Base-by-base conservation (phyloP, 257 asterid species). In the Datura wrightii region DNA sequence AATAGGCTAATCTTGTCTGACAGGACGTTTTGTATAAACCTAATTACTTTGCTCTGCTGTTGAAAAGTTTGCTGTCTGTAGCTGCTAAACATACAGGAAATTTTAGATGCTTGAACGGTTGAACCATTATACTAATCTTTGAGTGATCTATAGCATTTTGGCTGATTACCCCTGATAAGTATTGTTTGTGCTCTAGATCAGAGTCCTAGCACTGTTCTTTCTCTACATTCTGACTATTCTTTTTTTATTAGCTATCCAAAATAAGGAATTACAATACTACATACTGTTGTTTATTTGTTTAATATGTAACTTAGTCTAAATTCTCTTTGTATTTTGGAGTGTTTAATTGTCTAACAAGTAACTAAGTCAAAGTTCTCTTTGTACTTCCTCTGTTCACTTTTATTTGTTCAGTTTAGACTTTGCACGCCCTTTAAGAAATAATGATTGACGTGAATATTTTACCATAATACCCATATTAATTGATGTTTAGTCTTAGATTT, bases 141-240 rank as follows among this genome's bases (percentile, higher is more conserved):
- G 82, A 50, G 46, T 78, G 6, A 52, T 52, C 63, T 78, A 14
- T 52, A 67, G 7, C 15, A 78, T 14, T 78, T 76, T 76, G 13
- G 63, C 46, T 52, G 46, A 76, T 63, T 50, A 76, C 2, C 41
- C 62, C 19, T 76, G 8, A 16, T 78, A 50, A 31, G 46, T 52
- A 78, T 78, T 78, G 46, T 31, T 78, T 78, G 63, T 31, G 48
- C 46, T 52, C 82, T 78, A 78, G 31, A 31, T 78, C 82, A 34
- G 63, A 78, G 62, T 13, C 81, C 60, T 74, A 3, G 0, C 44
- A 60, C 14, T 74, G 60, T 19, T 19, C 58, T 48, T 74, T 50
- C 58, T 74, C 55, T 71, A 46, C 54, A 48, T 24, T 31, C 19
- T 48, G 60, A 10, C 44, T 74, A 6, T 48, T 74, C 19, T 31